Conservation (phyloP, 1,139 yeast genomes). For the Groenewaldozyma sp. region DNA sequence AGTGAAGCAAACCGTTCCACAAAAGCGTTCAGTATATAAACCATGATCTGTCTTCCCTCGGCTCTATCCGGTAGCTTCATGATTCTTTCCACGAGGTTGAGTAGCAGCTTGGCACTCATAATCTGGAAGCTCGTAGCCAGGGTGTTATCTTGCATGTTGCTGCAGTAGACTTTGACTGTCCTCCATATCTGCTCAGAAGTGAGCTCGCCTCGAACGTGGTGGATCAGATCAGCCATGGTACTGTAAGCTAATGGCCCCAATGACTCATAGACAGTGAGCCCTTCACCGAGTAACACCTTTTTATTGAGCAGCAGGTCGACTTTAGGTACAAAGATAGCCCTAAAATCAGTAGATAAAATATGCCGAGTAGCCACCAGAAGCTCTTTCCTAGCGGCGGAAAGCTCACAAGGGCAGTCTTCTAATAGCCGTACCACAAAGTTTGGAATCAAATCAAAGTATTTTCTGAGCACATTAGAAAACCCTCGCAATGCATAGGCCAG, state of each 20-base stretch:
- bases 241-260: slow-evolving; percentile 85
- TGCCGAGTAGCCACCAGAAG: slow-evolving; percentile 91
- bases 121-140: slow-evolving; percentile 88
- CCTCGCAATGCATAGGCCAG: slow-evolving; percentile 90
- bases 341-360: slow-evolving; percentile 79
- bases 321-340: slow-evolving; percentile 75
- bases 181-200: slow-evolving; percentile 81
- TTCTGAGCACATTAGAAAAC: slow-evolving; percentile 55
- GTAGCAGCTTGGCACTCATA: slow-evolving; percentile 86
- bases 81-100: slow-evolving; percentile 83
- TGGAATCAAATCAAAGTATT: slow-evolving; percentile 66
- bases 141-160: slow-evolving; percentile 69
- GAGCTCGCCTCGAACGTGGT: slow-evolving; percentile 79
- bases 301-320: slow-evolving; percentile 81
- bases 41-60: slow-evolving; percentile 71
- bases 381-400: slow-evolving; percentile 88
- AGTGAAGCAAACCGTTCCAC: slow-evolving; percentile 73
- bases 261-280: slow-evolving; percentile 83
- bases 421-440: slow-evolving; percentile 75
- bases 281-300: slow-evolving; percentile 81
- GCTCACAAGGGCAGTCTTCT: slow-evolving; percentile 96
- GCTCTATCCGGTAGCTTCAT: slow-evolving; percentile 72
- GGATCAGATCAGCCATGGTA: slow-evolving; percentile 92
- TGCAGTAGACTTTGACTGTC: slow-evolving; percentile 77
- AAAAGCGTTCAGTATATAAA: slow-evolving; percentile 68